Evolutionary conservation across 78 protist genomes (phyloP).

Genomic region (Creolimax fragrantissima): DNA sequence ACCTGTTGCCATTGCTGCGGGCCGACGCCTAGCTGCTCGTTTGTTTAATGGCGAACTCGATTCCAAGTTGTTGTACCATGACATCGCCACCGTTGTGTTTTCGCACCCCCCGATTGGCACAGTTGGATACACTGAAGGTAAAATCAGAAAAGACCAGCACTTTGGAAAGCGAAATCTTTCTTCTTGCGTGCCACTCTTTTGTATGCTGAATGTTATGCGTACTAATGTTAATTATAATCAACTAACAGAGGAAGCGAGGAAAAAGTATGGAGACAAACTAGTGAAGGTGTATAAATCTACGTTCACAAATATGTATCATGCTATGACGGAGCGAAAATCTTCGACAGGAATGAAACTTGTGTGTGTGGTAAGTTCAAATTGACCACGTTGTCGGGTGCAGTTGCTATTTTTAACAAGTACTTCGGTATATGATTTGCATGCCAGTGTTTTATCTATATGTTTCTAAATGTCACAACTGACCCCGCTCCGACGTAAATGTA

Average conservation of each 20-base stretch:
- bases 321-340: constrained; percentile 48
- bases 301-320: constrained; percentile 67
- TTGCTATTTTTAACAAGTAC: no score
- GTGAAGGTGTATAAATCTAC: constrained; percentile 40
- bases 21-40: constrained; percentile 67
- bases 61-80: constrained; percentile 49
- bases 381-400: no score
- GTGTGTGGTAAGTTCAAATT: constrained; percentile 32
- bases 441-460: no score
- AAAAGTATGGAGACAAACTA: constrained; percentile 46
- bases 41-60: constrained; percentile 44
- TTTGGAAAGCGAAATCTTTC: no score
- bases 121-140: constrained; percentile 68
- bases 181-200: no score
- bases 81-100: constrained; percentile 72
- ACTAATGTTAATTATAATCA: no score
- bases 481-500: no score
- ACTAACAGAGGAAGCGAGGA: constrained; percentile 54
- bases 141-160: no score
- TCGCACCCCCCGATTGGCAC: constrained; percentile 86
- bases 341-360: constrained; percentile 78
- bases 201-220: no score
- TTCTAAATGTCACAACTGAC: no score
- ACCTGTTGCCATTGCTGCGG: constrained; percentile 88
- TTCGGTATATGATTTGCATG: no score